Evolutionary conservation across 768 basidiomycete genomes (phyloP).

Genomic region (Wakefieldia striispora): DNA sequence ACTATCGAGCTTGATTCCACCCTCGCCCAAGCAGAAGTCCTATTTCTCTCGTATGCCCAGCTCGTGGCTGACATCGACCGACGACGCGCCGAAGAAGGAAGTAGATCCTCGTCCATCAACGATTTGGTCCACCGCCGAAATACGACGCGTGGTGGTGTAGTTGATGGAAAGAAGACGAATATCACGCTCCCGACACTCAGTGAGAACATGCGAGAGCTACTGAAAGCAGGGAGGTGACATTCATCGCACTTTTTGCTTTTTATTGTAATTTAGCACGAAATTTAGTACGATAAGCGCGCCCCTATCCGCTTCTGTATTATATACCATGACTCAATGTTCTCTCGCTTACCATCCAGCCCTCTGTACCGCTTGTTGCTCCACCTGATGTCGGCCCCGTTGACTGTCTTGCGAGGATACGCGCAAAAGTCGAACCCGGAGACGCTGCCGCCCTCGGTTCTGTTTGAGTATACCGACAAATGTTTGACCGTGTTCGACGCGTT

Average conservation of each 20-base stretch:
- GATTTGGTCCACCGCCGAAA: constrained; percentile 37
- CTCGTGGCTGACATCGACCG: constrained; percentile 88
- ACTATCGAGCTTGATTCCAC: constrained; percentile 97
- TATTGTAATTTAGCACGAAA: not conserved
- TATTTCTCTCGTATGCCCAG: constrained; percentile 89
- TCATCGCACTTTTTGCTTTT: not conserved
- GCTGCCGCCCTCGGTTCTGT: constrained; percentile 60
- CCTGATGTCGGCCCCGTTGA: constrained; percentile 40
- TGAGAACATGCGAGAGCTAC: constrained; percentile 58
- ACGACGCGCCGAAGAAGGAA: constrained; percentile 57
- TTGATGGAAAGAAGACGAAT: constrained; percentile 24
- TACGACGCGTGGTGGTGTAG: constrained; percentile 1
- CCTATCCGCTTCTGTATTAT: constrained; percentile 11
- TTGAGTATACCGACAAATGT: constrained; percentile 51
- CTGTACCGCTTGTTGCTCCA: not conserved
- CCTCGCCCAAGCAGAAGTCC: constrained; percentile 93
- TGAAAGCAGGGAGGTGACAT: constrained; percentile 44
- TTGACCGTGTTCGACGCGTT: constrained; percentile 73
- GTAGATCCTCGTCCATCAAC: constrained; percentile 14
- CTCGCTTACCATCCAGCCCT: constrained; percentile 2
- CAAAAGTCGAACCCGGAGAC: constrained; percentile 42
- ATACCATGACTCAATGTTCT: constrained; percentile 11
- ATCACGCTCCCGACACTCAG: constrained; percentile 51
- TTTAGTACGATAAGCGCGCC: not conserved
- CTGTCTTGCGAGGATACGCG: constrained; percentile 63